Percentiles rank a stretch among this genome's conserved stretches.
phyloP scores from a whole-genome alignment of 2,329 filamentous ascomycete genomes.

The Cercospora sojina region DNA sequence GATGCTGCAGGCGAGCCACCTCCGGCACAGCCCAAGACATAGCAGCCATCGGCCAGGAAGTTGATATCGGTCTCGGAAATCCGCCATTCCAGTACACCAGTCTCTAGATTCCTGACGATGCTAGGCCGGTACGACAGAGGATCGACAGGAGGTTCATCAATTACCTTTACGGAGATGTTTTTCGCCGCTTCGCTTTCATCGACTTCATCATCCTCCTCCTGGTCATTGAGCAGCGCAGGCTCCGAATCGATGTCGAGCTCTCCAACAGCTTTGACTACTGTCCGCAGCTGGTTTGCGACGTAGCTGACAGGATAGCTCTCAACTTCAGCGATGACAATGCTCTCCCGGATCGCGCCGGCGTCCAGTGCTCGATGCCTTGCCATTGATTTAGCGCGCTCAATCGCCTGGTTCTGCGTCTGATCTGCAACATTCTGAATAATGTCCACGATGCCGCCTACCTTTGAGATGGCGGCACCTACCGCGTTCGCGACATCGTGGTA shows the following conservation, averaged over 20 bases:
- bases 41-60: slow-evolving; percentile 60
- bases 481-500: slow-evolving; percentile 60
- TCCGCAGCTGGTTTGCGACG: slow-evolving; percentile 38
- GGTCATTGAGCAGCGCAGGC: slow-evolving; percentile 23
- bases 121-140: slow-evolving; percentile 48
- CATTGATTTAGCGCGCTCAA: slow-evolving; percentile 41
- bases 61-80: slow-evolving; percentile 58
- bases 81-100: slow-evolving; percentile 54
- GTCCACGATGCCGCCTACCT: slow-evolving; percentile 55
- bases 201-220: slow-evolving; percentile 20
- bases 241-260: slow-evolving; percentile 34
- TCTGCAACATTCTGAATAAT: slow-evolving; percentile 50
- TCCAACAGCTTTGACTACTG: slow-evolving; percentile 37
- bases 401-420: slow-evolving; percentile 40
- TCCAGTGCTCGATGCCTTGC: slow-evolving; percentile 41
- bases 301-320: slow-evolving; percentile 44
- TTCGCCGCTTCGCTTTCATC: slow-evolving; percentile 22
- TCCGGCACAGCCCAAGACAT: slow-evolving; percentile 62
- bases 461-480: slow-evolving; percentile 60
- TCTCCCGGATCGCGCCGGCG: slow-evolving; percentile 38
- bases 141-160: slow-evolving; percentile 33
- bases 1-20: slow-evolving; percentile 57
- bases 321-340: slow-evolving; percentile 49
- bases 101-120: slow-evolving; percentile 41
- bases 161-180: slow-evolving; percentile 40